A percentile compares a stretch with the other conserved stretches of the same genome.
phyloP scores from a whole-genome alignment of 768 basidiomycete species.

The Leccinum rimulosum region DNA sequence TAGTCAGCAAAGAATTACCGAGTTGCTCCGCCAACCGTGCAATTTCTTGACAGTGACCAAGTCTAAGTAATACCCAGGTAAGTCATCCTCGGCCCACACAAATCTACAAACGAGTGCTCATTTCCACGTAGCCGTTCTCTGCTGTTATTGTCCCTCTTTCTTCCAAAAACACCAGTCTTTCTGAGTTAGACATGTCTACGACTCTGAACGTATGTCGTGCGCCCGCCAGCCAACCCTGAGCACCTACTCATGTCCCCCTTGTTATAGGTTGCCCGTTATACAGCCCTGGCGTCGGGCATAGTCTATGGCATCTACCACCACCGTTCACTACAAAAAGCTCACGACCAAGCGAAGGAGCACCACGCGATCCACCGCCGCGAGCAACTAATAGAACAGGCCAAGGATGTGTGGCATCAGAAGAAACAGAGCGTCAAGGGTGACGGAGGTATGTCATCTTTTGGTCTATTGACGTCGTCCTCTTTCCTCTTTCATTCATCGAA shows the following conservation, averaged over 20 bases:
- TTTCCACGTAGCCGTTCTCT: slow-evolving; percentile 7
- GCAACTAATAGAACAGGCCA: slow-evolving; percentile 79
- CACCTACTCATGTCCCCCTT: slow-evolving; percentile 1
- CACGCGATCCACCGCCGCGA: slow-evolving; percentile 72
- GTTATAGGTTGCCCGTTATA: slow-evolving; percentile 86
- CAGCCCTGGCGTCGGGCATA: slow-evolving; percentile 83
- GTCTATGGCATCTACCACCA: slow-evolving; percentile 92
- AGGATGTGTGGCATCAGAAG: slow-evolving; percentile 87
- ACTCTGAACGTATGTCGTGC: slow-evolving; percentile 68
- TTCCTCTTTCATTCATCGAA: neutral
- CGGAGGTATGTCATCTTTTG: slow-evolving; percentile 48
- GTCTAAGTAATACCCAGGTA: slow-evolving; percentile 7
- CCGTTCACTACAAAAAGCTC: slow-evolving; percentile 78
- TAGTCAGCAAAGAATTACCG: slow-evolving; percentile 33
- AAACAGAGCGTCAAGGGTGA: slow-evolving; percentile 50
- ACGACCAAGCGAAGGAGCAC: slow-evolving; percentile 74
- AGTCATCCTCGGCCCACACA: neutral
- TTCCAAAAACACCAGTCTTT: slow-evolving; percentile 12
- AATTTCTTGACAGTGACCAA: slow-evolving; percentile 14
- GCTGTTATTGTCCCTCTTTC: slow-evolving; percentile 17
- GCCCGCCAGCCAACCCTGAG: neutral
- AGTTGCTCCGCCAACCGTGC: slow-evolving; percentile 24
- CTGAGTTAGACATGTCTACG: slow-evolving; percentile 53
- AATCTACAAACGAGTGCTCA: slow-evolving; percentile 2
- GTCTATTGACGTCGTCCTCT: neutral